These are phyloP conservation scores for Trichoderma gamsii DNA, from an alignment of 495 filamentous ascomycete genomes.

Conservation along the genomic window DNA sequence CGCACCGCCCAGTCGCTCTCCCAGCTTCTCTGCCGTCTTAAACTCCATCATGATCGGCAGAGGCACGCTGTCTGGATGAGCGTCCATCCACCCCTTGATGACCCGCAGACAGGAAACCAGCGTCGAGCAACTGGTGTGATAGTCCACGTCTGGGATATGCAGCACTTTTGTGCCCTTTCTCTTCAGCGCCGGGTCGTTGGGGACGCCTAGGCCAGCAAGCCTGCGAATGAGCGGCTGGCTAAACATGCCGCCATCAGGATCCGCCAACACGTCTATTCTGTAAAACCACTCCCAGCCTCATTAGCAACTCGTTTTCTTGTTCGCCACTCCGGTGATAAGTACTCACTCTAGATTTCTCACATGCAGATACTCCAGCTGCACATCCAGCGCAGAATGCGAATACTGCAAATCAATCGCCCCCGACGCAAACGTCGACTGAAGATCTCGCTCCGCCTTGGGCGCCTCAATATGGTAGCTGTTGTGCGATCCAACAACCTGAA, in stretches of 20 bases:
- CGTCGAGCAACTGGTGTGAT: conserved; percentile 24
- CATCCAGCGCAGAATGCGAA: conserved; percentile 21
- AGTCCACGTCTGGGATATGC: conserved; percentile 27
- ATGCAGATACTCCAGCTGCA: conserved; percentile 25
- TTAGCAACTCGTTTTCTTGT: not conserved
- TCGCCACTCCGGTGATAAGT: no score
- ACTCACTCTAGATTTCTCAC: conserved; percentile 24
- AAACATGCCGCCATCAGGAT: conserved; percentile 25
- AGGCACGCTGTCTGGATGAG: conserved; percentile 24
- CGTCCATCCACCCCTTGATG: conserved; percentile 25
- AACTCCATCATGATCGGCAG: conserved; percentile 29
- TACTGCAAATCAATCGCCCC: conserved; percentile 2
- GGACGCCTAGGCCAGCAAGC: conserved; percentile 18
- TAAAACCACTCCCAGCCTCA: not conserved
- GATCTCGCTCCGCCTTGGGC: conserved; percentile 16
- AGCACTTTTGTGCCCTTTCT: conserved; percentile 24
- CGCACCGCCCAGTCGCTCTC: conserved; percentile 18
- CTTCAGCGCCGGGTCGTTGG: conserved; percentile 19
- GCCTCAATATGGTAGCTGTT: conserved; percentile 30
- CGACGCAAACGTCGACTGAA: not conserved
- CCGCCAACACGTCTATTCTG: conserved; percentile 24
- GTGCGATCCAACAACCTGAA: conserved; percentile 29
- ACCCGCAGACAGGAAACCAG: conserved; percentile 24
- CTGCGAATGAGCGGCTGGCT: conserved; percentile 24
- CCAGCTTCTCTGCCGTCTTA: conserved; percentile 21